Evolutionary conservation across 768 basidiomycete genomes (phyloP).

Genomic region (Fomitopsis pulvina): DNA sequence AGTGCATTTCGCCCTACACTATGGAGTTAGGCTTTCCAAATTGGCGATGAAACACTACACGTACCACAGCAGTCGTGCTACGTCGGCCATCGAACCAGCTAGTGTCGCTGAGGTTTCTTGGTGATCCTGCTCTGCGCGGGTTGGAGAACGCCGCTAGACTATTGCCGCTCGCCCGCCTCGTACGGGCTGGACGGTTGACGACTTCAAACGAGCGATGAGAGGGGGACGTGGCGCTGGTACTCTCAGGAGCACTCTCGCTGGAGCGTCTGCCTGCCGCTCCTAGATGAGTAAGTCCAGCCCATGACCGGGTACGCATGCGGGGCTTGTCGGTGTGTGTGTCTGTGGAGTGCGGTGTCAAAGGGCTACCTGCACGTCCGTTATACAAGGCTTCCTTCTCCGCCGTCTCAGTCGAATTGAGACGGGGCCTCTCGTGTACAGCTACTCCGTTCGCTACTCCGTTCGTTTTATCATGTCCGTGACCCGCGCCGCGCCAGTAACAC

Average conservation of each 20-base stretch:
- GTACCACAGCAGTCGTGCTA: constrained; percentile 63
- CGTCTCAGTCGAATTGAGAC: constrained; percentile 32
- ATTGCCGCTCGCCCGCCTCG: constrained; percentile 44
- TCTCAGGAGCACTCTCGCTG: constrained; percentile 30
- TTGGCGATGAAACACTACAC: constrained; percentile 1
- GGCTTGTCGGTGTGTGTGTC: constrained; percentile 15
- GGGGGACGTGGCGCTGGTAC: constrained; percentile 25
- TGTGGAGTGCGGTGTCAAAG: constrained; percentile 25
- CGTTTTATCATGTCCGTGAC: constrained; percentile 4
- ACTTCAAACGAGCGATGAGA: constrained; percentile 41
- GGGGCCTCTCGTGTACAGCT: constrained; percentile 17
- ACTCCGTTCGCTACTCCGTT: neutral
- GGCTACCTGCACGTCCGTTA: constrained; percentile 20
- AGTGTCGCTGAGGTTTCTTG: constrained; percentile 59
- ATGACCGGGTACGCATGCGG: constrained; percentile 29
- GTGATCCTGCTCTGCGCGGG: constrained; percentile 37
- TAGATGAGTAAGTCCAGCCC: constrained; percentile 31
- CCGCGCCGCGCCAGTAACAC: constrained; percentile 5
- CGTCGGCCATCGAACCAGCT: constrained; percentile 76
- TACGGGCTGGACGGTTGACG: constrained; percentile 42
- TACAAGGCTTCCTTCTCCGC: constrained; percentile 32
- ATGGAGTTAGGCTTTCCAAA: constrained; percentile 8
- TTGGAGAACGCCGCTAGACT: constrained; percentile 32
- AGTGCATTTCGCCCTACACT: constrained; percentile 66
- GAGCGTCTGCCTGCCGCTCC: constrained; percentile 31